Percentiles rank a stretch among this genome's conserved stretches.
Evolutionary conservation across 441 rosid species (phyloP).

Genomic region (Codiaeum variegatum): DNA sequence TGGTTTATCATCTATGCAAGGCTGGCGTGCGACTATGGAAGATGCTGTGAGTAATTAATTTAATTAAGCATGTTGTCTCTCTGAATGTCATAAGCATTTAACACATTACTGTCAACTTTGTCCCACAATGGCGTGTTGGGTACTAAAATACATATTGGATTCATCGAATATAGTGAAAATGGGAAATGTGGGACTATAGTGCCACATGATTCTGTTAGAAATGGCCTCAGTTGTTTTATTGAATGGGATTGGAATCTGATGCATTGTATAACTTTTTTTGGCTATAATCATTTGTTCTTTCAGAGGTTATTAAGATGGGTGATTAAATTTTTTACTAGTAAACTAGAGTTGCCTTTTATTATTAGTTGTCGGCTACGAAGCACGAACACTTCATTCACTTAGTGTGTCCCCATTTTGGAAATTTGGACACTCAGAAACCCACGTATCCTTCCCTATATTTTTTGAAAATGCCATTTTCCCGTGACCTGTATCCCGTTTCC

Average conservation of each 20-base stretch:
- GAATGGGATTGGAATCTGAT: neutral
- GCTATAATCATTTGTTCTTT: neutral
- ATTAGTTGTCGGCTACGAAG: too few species aligned
- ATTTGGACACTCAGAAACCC: too few species aligned
- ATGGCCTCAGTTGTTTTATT: neutral
- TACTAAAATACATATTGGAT: neutral
- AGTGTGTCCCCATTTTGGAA: too few species aligned
- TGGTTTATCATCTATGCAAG: conserved; percentile 97
- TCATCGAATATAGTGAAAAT: neutral
- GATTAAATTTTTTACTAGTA: neutral
- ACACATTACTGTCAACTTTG: neutral
- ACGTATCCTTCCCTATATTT: too few species aligned
- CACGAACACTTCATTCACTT: too few species aligned
- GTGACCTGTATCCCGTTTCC: too few species aligned
- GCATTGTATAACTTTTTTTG: neutral
- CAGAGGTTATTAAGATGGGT: neutral
- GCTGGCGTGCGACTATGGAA: conserved; percentile 98
- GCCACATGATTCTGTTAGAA: neutral
- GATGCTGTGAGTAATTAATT: conserved; percentile 74
- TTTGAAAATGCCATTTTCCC: too few species aligned
- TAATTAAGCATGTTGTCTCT: conserved; percentile 1
- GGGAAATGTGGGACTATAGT: neutral
- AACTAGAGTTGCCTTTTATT: too few species aligned
- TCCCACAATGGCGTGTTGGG: neutral
- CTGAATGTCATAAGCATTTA: conserved; percentile 6